Conservation (phyloP, 2,329 filamentous ascomycete genomes). For the Sporothrix humicola region DNA sequence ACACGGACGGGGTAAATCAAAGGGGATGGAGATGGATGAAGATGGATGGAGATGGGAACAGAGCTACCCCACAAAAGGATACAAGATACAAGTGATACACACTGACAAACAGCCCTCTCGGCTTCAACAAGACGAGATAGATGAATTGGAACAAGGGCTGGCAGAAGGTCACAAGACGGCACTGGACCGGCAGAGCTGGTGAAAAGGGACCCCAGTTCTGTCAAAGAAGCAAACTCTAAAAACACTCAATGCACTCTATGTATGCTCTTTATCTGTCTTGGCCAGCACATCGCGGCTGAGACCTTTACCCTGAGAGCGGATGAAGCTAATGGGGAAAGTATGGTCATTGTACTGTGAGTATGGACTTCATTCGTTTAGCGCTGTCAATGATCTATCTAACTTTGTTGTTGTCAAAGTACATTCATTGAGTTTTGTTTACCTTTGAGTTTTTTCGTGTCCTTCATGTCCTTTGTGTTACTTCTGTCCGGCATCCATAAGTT, state of each 20-base stretch:
- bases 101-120: background rate
- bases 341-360: too few relatives aligned
- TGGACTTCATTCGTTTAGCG: too few relatives aligned
- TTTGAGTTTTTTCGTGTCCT: too few relatives aligned
- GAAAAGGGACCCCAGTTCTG: too few relatives aligned
- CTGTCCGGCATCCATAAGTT: too few relatives aligned
- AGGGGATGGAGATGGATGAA: background rate
- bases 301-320: constrained; percentile 20
- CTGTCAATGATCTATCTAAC: too few relatives aligned
- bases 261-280: constrained; percentile 3
- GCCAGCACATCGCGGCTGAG: background rate
- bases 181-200: constrained; percentile 16
- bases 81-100: constrained; percentile 1
- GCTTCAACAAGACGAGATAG: constrained; percentile 20
- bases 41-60: background rate
- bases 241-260: constrained; percentile 10
- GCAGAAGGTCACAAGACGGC: background rate
- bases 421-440: too few relatives aligned
- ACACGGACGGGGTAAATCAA: constrained; percentile 5
- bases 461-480: too few relatives aligned
- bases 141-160: background rate
- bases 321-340: background rate
- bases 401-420: too few relatives aligned
- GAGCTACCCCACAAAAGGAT: constrained; percentile 20
- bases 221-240: background rate